Conservation (phyloP, 2,329 filamentous ascomycete genomes). For the Alternaria novae-zelandiae region DNA sequence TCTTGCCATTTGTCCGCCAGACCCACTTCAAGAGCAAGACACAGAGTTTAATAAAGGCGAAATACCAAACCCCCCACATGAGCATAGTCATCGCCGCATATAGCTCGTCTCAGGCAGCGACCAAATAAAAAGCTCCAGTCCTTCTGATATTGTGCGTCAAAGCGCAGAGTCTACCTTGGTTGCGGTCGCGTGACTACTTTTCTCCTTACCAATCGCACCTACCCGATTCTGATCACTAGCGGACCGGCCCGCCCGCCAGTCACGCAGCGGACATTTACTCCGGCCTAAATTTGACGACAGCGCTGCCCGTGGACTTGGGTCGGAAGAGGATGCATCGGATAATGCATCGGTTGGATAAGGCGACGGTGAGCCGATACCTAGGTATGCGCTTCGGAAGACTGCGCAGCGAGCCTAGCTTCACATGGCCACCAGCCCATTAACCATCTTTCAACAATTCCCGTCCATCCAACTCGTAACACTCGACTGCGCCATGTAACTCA, state of each 20-base stretch:
- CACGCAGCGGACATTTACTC: not conserved
- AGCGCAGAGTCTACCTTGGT: not conserved
- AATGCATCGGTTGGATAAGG: not conserved
- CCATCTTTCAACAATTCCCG: not conserved
- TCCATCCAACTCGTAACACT: not conserved
- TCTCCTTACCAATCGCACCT: not conserved
- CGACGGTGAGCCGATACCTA: not conserved
- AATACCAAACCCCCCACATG: not conserved
- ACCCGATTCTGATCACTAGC: not conserved
- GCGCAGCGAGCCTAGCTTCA: not conserved
- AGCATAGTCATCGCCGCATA: not conserved
- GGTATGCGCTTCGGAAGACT: not conserved
- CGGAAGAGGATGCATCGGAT: not conserved
- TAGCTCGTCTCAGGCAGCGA: not conserved
- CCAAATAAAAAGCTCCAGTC: not conserved
- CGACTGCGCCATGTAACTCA: not conserved
- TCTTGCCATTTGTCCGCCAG: not conserved
- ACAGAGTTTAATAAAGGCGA: not conserved
- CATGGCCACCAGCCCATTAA: not conserved
- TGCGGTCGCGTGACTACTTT: not conserved
- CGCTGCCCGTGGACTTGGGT: not conserved
- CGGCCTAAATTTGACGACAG: not conserved
- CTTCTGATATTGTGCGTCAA: not conserved
- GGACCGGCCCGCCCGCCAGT: not conserved
- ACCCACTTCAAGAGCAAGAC: no score